A percentile compares a stretch with the other conserved stretches of the same genome.
These are phyloP conservation scores for Articulospora tetracladia DNA, from an alignment of 495 filamentous ascomycete species.

Conservation along the genomic window DNA sequence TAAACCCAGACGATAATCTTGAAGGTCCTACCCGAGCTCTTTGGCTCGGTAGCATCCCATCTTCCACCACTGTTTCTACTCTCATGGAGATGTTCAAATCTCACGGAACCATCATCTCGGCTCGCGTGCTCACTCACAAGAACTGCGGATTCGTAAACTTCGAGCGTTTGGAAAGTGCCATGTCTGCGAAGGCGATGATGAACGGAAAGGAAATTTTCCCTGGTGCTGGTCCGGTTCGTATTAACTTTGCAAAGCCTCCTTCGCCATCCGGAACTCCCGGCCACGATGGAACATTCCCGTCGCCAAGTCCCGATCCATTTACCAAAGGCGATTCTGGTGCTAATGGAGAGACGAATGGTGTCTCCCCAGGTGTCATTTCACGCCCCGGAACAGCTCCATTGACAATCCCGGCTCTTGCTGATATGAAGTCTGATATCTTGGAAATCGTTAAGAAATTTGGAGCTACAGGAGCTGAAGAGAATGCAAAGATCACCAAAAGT, in stretches of 20 bases:
- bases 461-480: constrained; percentile 72
- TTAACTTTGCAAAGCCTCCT: constrained; percentile 95
- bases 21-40: constrained; percentile 90
- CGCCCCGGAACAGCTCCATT: constrained; percentile 45
- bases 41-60: constrained; percentile 98
- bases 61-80: constrained; percentile 91
- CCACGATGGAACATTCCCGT: constrained; percentile 76
- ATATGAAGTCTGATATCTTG: constrained; percentile 77
- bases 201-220: constrained; percentile 99
- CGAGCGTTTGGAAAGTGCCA: constrained; percentile 82
- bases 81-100: constrained; percentile 84
- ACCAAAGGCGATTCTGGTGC: constrained; percentile 46
- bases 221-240: constrained; percentile 88
- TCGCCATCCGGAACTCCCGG: constrained; percentile 83
- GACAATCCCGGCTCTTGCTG: constrained; percentile 65
- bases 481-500: constrained; percentile 63
- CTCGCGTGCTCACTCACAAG: constrained; percentile 94
- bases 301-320: constrained; percentile 88
- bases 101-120: constrained; percentile 88
- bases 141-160: constrained; percentile 99
- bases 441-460: constrained; percentile 88
- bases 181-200: constrained; percentile 77
- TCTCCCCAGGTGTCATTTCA: constrained; percentile 35
- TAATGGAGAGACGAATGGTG: constrained; percentile 37
- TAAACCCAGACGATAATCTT: constrained; percentile 68